Evolutionary conservation across 352 stramenopile species (phyloP).

Genomic region (Phytophthora vignae): DNA sequence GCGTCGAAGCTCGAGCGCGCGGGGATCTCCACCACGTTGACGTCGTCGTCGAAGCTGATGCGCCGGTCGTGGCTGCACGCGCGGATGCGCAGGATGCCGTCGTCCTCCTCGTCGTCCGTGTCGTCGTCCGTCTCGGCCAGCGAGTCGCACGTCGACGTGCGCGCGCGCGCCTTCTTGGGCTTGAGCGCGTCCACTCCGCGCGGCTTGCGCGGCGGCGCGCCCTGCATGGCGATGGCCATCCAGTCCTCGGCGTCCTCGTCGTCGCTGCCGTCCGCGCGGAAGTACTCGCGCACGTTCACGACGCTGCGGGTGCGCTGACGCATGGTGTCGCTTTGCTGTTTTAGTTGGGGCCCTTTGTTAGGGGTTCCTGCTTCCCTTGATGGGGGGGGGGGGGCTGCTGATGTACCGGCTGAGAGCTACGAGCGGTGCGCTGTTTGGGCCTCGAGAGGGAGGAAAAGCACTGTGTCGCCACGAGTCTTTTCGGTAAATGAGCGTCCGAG

Average conservation of each 20-base stretch:
- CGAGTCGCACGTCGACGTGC: slow-evolving; percentile 67
- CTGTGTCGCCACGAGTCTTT: slow-evolving; percentile 33
- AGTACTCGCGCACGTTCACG: slow-evolving; percentile 79
- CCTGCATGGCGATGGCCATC: slow-evolving; percentile 53
- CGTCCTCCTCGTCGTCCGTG: slow-evolving; percentile 71
- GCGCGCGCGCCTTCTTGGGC: slow-evolving; percentile 45
- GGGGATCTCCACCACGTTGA: slow-evolving; percentile 79
- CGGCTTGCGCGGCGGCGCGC: slow-evolving; percentile 16
- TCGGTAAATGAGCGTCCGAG: slow-evolving; percentile 33
- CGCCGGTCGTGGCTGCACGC: slow-evolving; percentile 75
- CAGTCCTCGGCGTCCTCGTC: slow-evolving; percentile 57
- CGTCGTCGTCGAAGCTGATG: slow-evolving; percentile 82
- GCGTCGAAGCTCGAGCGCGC: slow-evolving; percentile 75
- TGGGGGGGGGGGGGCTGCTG: background rate
- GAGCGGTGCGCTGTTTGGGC: background rate
- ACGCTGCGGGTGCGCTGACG: slow-evolving; percentile 78
- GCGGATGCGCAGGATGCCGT: slow-evolving; percentile 57
- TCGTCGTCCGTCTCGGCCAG: slow-evolving; percentile 70
- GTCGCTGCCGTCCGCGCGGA: slow-evolving; percentile 61
- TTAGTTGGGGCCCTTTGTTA: background rate
- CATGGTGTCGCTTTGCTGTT: slow-evolving; percentile 43
- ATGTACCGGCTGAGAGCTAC: background rate
- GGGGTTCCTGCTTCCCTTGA: slow-evolving; percentile 7
- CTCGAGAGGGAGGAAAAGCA: slow-evolving; percentile 12
- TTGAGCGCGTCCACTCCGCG: slow-evolving; percentile 39